Evolutionary conservation across 148 eudicot species (phyloP), one percentile per base, ranked within the genome.

Genomic region (Simmondsia chinensis): DNA sequence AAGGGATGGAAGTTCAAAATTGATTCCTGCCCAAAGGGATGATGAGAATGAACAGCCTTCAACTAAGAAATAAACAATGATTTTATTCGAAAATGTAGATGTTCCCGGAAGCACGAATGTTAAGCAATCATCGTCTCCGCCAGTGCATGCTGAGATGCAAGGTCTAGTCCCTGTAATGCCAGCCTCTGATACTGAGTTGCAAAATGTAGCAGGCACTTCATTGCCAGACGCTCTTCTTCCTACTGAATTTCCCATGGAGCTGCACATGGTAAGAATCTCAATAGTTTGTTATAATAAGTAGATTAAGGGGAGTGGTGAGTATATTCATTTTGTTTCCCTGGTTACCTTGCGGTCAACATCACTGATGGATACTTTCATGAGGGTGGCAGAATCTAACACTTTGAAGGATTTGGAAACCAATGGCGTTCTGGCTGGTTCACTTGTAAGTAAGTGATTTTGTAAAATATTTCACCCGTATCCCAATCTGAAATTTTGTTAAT

Each of bases 391-490:
- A 71, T 82, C 95, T 15, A 91, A 91, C 50, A 82, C 99, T 20
- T 45, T 49, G 52, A 91, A 77, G 48, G 69, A 82, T 60, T 69
- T 91, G 63, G 95, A 91, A 66, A 91, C 95, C 37, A 85, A 95
- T 74, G 99, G 95, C 33, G 63, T 91, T 61, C 95, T 91, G 57
- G 95, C 95, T n/a, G 99, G 99, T 35, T 67, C 80, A 56, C 94
- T 91, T 49, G 99, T 91, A 66, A 64, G n/a, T n/a, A n/a, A n/a
- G 99, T 61, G 39, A 49, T 56, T 9, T 37, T 54, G 6, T 29
- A 26, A 20, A 47, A 16, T 22, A 14, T 14, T 46, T 18, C 8
- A 37, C 14, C 18, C 15, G 25, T 34, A 22, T 23, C 26, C 23
- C 54, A 1, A 9, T 43, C 49, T 33, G 26, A 42, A 42, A 10